phyloP scores from a whole-genome alignment of 164 flowering plant species.

The Sextonia rubra region DNA sequence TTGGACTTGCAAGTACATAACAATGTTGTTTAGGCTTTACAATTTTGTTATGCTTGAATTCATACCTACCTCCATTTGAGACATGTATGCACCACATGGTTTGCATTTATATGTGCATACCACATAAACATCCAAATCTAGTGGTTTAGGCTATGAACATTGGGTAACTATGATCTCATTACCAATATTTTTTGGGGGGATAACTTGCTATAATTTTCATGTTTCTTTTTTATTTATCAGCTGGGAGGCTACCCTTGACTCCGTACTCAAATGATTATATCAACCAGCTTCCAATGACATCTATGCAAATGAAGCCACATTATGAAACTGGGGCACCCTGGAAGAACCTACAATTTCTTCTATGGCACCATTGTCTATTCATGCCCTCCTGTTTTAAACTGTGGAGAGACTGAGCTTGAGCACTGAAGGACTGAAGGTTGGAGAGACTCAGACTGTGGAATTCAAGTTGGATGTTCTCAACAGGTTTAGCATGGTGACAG shows the following conservation, averaged over 20 bases:
- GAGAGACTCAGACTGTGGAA: background rate
- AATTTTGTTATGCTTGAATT: slow-evolving; percentile 69
- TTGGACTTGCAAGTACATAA: slow-evolving; percentile 49
- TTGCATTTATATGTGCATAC: background rate
- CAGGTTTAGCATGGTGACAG: slow-evolving; percentile 16
- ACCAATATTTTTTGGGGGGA: background rate
- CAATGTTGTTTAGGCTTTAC: slow-evolving; percentile 58
- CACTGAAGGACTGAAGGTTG: slow-evolving; percentile 5
- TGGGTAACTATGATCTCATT: background rate
- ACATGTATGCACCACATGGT: too few relatives aligned
- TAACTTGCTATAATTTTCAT: background rate
- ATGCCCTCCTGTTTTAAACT: slow-evolving; percentile 40
- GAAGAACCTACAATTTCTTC: slow-evolving; percentile 45
- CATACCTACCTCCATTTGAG: slow-evolving; percentile 8
- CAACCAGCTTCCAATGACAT: slow-evolving; percentile 34
- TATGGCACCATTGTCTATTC: slow-evolving; percentile 30
- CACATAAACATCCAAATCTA: background rate
- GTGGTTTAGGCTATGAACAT: background rate
- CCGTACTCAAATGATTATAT: slow-evolving; percentile 26
- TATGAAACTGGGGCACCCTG: slow-evolving; percentile 26
- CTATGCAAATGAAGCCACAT: slow-evolving; percentile 33
- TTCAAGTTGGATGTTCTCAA: slow-evolving; percentile 16
- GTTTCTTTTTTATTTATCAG: slow-evolving; percentile 8
- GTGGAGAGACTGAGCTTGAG: slow-evolving; percentile 21
- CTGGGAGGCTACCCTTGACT: slow-evolving; percentile 42